Conservation (phyloP, 345 rosid genomes). For the Kandelia obovata region DNA sequence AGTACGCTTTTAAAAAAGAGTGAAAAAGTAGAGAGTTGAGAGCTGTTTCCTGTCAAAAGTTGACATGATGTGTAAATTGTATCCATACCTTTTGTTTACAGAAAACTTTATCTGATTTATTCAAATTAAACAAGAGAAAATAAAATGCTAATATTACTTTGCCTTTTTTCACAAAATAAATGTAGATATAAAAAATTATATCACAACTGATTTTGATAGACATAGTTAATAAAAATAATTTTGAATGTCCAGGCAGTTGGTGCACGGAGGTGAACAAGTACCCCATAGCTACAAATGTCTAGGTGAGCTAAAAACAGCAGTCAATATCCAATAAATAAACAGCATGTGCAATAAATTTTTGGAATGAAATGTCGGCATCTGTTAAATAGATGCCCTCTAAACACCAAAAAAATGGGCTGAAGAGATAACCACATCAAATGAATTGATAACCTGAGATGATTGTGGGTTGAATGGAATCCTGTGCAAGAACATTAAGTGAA, state of each 20-base stretch:
- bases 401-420: background rate
- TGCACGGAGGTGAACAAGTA: too few relatives aligned
- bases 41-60: too few relatives aligned
- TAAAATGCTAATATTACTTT: too few relatives aligned
- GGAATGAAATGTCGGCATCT: background rate
- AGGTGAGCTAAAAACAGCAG: too few relatives aligned
- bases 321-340: background rate
- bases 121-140: background rate
- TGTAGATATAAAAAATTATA: too few relatives aligned
- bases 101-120: background rate
- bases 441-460: constrained; percentile 60
- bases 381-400: background rate
- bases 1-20: background rate
- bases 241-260: too few relatives aligned
- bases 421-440: constrained; percentile 5
- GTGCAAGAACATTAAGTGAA: constrained; percentile 22
- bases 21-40: background rate
- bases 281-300: too few relatives aligned
- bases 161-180: too few relatives aligned
- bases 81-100: background rate
- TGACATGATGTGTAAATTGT: background rate
- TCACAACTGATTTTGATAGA: background rate
- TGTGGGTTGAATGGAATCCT: constrained; percentile 61
- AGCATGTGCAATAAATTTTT: background rate
- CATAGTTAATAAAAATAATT: background rate